A percentile compares a stretch with the other conserved stretches of the same genome.
These are phyloP conservation scores for Artemisia annua DNA, from an alignment of 129 eudicot genomes.

Conservation along the genomic window DNA sequence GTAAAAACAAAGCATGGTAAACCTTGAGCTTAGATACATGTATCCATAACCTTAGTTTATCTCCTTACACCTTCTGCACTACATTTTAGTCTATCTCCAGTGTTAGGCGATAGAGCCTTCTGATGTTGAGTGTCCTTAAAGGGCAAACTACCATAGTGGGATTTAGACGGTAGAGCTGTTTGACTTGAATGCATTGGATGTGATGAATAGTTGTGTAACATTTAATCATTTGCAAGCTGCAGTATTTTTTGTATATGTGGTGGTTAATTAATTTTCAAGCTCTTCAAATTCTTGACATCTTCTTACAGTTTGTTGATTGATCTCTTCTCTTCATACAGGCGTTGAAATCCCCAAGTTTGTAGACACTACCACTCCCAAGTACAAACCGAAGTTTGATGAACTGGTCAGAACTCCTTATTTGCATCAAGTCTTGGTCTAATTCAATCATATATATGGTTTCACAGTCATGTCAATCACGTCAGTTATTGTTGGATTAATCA, in stretches of 20 bases:
- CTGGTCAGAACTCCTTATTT: slow-evolving; percentile 43
- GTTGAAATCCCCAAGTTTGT: slow-evolving; percentile 78
- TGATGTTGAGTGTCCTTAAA: background rate
- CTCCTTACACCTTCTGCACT: background rate
- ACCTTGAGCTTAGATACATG: no score
- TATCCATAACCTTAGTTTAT: no score
- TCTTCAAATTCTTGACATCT: background rate
- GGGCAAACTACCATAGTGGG: no score
- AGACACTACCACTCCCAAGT: slow-evolving; percentile 74
- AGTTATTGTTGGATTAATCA: background rate
- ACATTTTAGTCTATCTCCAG: background rate
- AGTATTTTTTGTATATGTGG: background rate
- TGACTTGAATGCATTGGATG: background rate
- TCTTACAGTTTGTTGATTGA: background rate
- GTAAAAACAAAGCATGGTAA: no score
- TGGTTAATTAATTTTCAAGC: background rate
- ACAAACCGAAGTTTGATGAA: slow-evolving; percentile 80
- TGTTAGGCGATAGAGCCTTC: background rate
- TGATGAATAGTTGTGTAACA: background rate
- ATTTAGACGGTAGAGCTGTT: background rate
- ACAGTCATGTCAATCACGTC: no score
- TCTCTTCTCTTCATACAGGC: slow-evolving; percentile 26
- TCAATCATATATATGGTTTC: no score
- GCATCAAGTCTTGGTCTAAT: background rate
- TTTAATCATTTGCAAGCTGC: background rate